These are phyloP conservation scores for Ophiocordyceps camponoti-rufipedis DNA, from an alignment of 2,329 filamentous ascomycete genomes.

Conservation along the genomic window DNA sequence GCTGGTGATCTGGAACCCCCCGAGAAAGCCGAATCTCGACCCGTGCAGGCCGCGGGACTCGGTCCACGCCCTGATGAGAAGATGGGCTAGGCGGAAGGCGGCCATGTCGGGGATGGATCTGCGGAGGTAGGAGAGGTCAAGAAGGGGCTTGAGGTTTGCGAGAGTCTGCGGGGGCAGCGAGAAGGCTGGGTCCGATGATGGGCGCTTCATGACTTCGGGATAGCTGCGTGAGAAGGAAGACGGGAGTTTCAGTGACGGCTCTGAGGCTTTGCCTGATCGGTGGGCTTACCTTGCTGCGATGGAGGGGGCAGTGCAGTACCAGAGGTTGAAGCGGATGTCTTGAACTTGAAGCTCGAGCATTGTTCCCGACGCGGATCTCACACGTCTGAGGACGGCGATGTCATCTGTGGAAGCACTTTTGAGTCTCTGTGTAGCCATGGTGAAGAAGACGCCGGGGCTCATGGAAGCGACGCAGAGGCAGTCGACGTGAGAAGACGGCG, in stretches of 20 bases:
- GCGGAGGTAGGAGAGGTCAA: slow-evolving; percentile 42
- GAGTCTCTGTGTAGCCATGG: slow-evolving; percentile 35
- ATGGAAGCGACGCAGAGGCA: slow-evolving; percentile 46
- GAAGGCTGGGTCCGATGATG: slow-evolving; percentile 33
- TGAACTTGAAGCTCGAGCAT: slow-evolving; percentile 46
- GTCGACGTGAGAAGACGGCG: slow-evolving; percentile 41
- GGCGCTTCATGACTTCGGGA: slow-evolving; percentile 26
- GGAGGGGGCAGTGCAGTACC: slow-evolving; percentile 42
- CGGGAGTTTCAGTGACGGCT: not conserved
- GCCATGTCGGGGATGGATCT: slow-evolving; percentile 39
- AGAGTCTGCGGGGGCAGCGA: slow-evolving; percentile 35
- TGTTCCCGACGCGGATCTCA: slow-evolving; percentile 13
- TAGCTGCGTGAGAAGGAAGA: slow-evolving; percentile 12
- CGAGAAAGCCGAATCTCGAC: slow-evolving; percentile 45
- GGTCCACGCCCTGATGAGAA: slow-evolving; percentile 44
- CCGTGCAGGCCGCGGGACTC: slow-evolving; percentile 43
- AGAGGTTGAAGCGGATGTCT: slow-evolving; percentile 42
- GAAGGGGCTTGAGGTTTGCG: slow-evolving; percentile 42
- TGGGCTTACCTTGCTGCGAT: slow-evolving; percentile 27
- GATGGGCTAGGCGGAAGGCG: slow-evolving; percentile 38
- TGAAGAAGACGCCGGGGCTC: slow-evolving; percentile 41
- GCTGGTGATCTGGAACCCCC: slow-evolving; percentile 45
- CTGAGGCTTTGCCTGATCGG: not conserved
- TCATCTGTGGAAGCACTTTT: slow-evolving; percentile 22
- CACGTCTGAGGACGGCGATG: slow-evolving; percentile 34